Evolutionary conservation across 768 basidiomycete species (phyloP), one percentile per base, ranked within the genome.

Genomic region (Neoboletus magnificus): DNA sequence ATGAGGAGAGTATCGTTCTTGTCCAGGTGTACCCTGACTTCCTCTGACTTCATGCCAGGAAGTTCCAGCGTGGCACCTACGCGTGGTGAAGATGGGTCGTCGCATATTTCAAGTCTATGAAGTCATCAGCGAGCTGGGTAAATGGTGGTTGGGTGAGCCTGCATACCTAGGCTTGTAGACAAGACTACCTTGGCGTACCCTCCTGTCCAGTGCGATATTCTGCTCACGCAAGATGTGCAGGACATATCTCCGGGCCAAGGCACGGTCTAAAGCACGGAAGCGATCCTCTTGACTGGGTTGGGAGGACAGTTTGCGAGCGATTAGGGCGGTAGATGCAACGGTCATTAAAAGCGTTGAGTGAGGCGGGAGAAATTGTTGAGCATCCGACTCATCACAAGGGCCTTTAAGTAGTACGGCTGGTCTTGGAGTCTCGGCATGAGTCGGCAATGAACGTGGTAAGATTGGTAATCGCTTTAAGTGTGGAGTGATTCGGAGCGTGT

Each of bases 41-140:
- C 69, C 22, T 73, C 68, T 20, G 66, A 62, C 29, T 68, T 69
- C 51, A 78, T 61, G 20, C 76, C 76, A 18, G 76, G 76, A 18
- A 78, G 66, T 52, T 77, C 76, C 10, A 77, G 65, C 1, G 63
- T 62, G 8, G 77, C 76, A 18, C 64, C 67, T 41, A 76, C 63
- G 45, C 65, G 62, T 5, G 70, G 65, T 15, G 62, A 67, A 1
- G 62, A 56, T 1, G 72, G 67, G 40, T 75, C 71, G 57, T 77
- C 74, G 50, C 65, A 77, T 25, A 78, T 29, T 50, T 77, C 76
- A 53, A 76, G 69, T 42, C 76, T 78, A 53, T 30, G 25, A 48
- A 33, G 25, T 13, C 4, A 40, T 71, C 16, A 71, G 60, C 18
- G 18, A 9, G 51, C 57, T 58, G 47, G 30, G 16, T 27, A 36